A percentile compares a stretch with the other conserved stretches of the same genome.
Conservation (phyloP, 495 filamentous ascomycete species). For the Penicillium bialowiezense region DNA sequence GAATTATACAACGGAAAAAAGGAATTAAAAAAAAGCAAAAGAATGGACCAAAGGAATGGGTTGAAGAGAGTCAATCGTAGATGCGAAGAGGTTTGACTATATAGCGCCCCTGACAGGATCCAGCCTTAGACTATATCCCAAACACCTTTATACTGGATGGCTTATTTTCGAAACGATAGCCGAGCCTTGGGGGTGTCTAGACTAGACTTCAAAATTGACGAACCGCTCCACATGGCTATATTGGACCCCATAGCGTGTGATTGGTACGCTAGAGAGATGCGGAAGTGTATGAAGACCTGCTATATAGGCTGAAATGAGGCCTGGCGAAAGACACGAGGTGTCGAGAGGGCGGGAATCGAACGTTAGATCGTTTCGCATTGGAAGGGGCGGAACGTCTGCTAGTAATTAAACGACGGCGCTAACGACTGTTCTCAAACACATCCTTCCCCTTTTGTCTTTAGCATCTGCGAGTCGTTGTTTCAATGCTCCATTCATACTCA, state of each 20-base stretch:
- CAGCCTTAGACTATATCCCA: not conserved
- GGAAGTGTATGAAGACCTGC: too few species aligned
- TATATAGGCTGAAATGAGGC: too few species aligned
- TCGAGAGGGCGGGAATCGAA: too few species aligned
- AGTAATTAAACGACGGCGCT: not conserved
- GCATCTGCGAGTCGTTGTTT: too few species aligned
- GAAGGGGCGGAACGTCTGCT: not conserved
- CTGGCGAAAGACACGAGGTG: too few species aligned
- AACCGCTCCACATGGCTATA: not conserved
- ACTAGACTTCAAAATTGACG: not conserved
- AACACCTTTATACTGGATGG: not conserved
- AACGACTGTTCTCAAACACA: not conserved
- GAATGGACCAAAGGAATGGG: not conserved
- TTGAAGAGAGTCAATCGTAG: not conserved
- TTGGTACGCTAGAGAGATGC: too few species aligned
- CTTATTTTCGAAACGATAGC: not conserved
- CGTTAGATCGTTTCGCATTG: not conserved
- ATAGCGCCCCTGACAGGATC: not conserved
- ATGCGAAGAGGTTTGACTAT: not conserved
- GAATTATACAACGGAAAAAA: constrained; percentile 2
- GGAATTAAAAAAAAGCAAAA: not conserved
- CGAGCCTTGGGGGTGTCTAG: not conserved
- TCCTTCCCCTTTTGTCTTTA: not conserved
- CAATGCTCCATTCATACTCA: too few species aligned
- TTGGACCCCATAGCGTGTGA: too few species aligned